A percentile compares a stretch with the other conserved stretches of the same genome.
Evolutionary conservation across 331 rosid species (phyloP).

Genomic region (Pyracantha coccinea): DNA sequence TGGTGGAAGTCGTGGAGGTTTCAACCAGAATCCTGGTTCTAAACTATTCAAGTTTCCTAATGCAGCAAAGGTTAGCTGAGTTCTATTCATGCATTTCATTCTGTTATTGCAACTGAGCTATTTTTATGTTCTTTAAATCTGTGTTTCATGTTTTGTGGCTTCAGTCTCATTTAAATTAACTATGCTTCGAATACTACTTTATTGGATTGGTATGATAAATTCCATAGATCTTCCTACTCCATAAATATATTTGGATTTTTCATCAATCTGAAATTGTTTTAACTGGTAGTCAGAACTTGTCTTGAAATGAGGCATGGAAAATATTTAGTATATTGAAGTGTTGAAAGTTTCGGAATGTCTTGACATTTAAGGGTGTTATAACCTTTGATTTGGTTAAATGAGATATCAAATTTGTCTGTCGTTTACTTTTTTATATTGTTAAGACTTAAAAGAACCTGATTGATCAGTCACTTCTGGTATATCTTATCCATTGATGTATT

Average conservation of each 20-base stretch:
- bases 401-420: not conserved
- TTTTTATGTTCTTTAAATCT: not conserved
- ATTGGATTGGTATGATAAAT: not conserved
- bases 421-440: not conserved
- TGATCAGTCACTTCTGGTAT: no score
- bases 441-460: not conserved
- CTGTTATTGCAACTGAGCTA: conserved; percentile 5
- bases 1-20: conserved; percentile 27
- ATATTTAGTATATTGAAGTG: not conserved
- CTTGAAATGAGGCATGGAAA: not conserved
- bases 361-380: not conserved
- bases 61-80: conserved; percentile 45
- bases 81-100: not conserved
- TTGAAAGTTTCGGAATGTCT: not conserved
- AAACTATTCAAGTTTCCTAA: conserved; percentile 33
- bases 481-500: not conserved
- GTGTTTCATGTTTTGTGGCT: not conserved
- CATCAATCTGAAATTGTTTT: not conserved
- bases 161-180: not conserved
- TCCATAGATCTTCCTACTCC: not conserved
- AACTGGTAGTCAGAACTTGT: not conserved
- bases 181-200: not conserved
- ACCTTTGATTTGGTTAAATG: not conserved
- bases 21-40: conserved; percentile 35
- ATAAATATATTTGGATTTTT: not conserved